Evolutionary conservation across 805 yeast species (phyloP), one percentile per base, ranked within the genome.

Genomic region (Wickerhamiella azymoides): DNA sequence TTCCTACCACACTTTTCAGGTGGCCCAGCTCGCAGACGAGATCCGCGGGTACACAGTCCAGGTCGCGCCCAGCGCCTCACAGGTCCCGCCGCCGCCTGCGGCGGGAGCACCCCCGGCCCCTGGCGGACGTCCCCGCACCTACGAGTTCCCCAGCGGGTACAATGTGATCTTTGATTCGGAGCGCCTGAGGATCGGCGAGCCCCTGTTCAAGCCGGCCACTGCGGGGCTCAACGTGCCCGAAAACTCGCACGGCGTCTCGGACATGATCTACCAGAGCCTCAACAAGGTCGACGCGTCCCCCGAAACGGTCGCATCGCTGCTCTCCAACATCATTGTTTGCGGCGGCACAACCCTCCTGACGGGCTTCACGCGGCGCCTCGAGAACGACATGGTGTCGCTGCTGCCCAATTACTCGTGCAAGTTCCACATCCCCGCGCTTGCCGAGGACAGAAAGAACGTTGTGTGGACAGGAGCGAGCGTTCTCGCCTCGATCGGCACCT

Each of bases 401-500:
- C 76, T 85, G 55, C 94, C 96, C 6, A 92, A 94, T 25, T 68
- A 84, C 53, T 84, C 84, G 60, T 76, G 85, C 38, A 70, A 94
- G 59, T 71, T 84, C 36, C 80, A 84, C 54, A 77, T 92, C 2
- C 74, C 79, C 10, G 94, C 94, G 16, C 52, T 51, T 46, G 47
- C 79, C 2, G 70, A 70, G 48, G 95, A 85, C 62, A 72, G 95
- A 58, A 74, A 75, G 50, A 80, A 74, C 59, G 84, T 85, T 49
- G 71, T 86, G 11, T 88, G 96, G 95, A 72, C 88, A 39, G 96
- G 96, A 40, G 96, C 95, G 3, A 79, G 89, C 53, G 85, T 88
- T 28, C 67, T 88, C 48, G 78, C 93, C 7, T 79, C 92, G 49
- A 69, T 88, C 54, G 95, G 95, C 35, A 83, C 94, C 10, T 86